Evolutionary conservation across 345 rosid species (phyloP), one percentile per base, ranked within the genome.

Genomic region (Hibiscus trionum): DNA sequence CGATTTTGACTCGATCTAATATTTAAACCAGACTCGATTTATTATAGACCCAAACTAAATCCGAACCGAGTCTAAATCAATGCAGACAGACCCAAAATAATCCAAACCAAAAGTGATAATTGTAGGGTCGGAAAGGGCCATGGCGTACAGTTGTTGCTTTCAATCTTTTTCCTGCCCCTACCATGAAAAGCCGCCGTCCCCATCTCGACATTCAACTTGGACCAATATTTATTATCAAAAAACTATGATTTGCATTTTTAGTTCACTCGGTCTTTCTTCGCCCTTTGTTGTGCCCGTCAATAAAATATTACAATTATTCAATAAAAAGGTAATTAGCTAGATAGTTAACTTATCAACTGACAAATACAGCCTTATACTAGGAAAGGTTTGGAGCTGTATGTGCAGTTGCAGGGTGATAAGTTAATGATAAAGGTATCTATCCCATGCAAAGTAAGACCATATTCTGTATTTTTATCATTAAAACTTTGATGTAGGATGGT

Each of bases 81-180:
- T 5, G 5, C 7, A 35, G 1, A 35, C 37, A 5, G 37, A 5
- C 37, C 1, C 37, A 1, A 35, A 35, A 35, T 35, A 1, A 35
- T 4, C 1, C 37, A 1, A 35, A 35, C 37, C 4, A 59, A 26
- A 5, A 56, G 27, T 35, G 78, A 77, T 62, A 42, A 73, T 80
- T 73, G 72, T n/a, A 62, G 17, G 50, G 14, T 11, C 31, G 66
- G 74, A 49, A 44, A 50, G 81, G 77, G 68, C 76, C 64, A 68
- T 50, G 77, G 35, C 53, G 46, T 16, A 61, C 8, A 55, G 27
- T 64, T 68, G 80, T 78, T 27, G 76, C 80, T 80, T 27, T 82
- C 84, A 76, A 53, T 76, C 76, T 57, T 74, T 61, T 55, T 75
- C 66, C 72, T 57, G 62, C 72, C 78, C 69, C 42, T 37, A 44